Percentiles rank a stretch among this genome's conserved stretches.
phyloP scores from a whole-genome alignment of 108 stramenopile genomes.

The Skeletonema tropicum region DNA sequence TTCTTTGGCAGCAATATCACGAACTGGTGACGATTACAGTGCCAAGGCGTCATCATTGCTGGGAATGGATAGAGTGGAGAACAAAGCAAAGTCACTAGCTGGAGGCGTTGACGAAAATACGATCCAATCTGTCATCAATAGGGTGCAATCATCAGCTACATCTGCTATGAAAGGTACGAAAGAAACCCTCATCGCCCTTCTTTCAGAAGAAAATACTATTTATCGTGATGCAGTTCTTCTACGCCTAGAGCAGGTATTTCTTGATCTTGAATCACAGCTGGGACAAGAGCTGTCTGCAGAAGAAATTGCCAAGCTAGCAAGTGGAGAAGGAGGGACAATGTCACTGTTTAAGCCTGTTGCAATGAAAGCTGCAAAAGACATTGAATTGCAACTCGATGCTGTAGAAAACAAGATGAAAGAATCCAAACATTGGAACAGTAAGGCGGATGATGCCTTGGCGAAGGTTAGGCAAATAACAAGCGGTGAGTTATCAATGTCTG shows the following conservation, averaged over 20 bases:
- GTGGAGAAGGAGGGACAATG: constrained; percentile 81
- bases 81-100: neutral
- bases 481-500: constrained; percentile 68
- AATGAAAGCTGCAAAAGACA: constrained; percentile 79
- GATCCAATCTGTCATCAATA: constrained; percentile 59
- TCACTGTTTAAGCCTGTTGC: constrained; percentile 88
- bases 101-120: constrained; percentile 40
- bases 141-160: constrained; percentile 63
- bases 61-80: constrained; percentile 16
- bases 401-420: constrained; percentile 70
- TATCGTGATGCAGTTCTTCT: constrained; percentile 81
- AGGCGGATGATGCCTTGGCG: constrained; percentile 59
- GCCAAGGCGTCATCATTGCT: constrained; percentile 19
- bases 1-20: constrained; percentile 58
- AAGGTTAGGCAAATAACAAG: constrained; percentile 80
- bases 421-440: constrained; percentile 42
- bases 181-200: constrained; percentile 83
- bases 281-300: constrained; percentile 73
- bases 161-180: constrained; percentile 65
- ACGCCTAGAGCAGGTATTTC: constrained; percentile 74
- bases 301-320: constrained; percentile 77
- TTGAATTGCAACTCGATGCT: constrained; percentile 79
- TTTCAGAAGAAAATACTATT: constrained; percentile 55
- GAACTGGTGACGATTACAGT: constrained; percentile 27
- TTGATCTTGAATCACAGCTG: constrained; percentile 72